Evolutionary conservation across 805 yeast genomes (phyloP), one percentile per base, ranked within the genome.

Genomic region (Starmerella ratchasimensis): DNA sequence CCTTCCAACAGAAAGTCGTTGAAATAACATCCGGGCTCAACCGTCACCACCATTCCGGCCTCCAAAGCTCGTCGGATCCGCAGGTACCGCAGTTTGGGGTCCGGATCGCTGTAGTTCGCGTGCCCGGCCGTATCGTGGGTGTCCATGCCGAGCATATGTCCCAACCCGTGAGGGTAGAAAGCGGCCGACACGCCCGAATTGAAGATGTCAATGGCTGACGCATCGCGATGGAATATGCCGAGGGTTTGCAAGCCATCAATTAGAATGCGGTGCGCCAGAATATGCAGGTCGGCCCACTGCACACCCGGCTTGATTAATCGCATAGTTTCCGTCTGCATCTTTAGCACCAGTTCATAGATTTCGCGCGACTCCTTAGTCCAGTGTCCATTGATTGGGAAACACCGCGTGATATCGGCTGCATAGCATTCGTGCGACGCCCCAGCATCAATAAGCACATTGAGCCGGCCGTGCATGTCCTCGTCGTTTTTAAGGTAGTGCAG

Each of bases 351-450:
- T 25, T 74, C 72, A 55, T 90, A 88, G 33, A 88, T 76, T 39
- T 71, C 81, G 47, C 80, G 68, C 51, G 88, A 93, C 54, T 90
- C 97, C 45, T 70, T 71, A 7, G 86, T 72, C 84, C 94, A 88
- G 38, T 76, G 74, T 5, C 98, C 98, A 44, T 66, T 70, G 38
- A 83, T 74, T 21, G 98, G 98, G 71, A 84, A 88, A 55, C 93
- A 80, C 55, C 98, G 71, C 13, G 98, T 90, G 30, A 90, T 95
- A 56, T 88, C 98, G 31, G 83, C 68, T 2, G 95, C 86, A 58
- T 88, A 88, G 56, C 82, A 75, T 46, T 72, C 71, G 95, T 96
- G 88, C 60, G 88, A 97, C 2, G 95, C 94, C 39, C 98, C 98
- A 7, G 97, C 96, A 62, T 88, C 98, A 37, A 88, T 76, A 44